Percentiles rank a stretch among this genome's conserved stretches.
phyloP scores from a whole-genome alignment of 2,329 filamentous ascomycete species.

The Ophioceras dolichostomum region DNA sequence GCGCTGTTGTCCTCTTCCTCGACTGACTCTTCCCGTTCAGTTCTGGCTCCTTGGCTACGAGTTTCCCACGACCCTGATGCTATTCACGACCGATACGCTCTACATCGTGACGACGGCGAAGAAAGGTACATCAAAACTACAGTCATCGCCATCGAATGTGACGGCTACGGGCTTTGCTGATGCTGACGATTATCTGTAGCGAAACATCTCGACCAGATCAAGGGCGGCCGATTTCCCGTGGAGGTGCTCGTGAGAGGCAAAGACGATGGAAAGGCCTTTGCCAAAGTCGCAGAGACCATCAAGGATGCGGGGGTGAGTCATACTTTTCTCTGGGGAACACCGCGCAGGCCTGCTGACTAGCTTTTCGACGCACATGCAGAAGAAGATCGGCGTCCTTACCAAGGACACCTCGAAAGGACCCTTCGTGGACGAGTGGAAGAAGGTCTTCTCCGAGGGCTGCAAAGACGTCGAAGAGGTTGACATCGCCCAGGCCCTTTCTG shows the following conservation, averaged over 20 bases:
- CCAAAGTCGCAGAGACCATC: conserved; percentile 73
- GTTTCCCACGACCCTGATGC: conserved; percentile 89
- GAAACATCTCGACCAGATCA: conserved; percentile 83
- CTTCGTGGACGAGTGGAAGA: conserved; percentile 95
- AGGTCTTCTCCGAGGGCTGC: conserved; percentile 60
- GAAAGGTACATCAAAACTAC: conserved; percentile 73
- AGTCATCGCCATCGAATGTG: too few species aligned
- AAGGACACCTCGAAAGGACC: conserved; percentile 80
- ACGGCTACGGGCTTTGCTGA: too few species aligned
- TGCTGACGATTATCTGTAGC: conserved; percentile 36
- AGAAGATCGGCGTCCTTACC: conserved; percentile 76
- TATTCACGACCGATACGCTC: conserved; percentile 77
- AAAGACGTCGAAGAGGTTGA: conserved; percentile 87
- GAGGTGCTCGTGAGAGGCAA: conserved; percentile 89
- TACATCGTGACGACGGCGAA: conserved; percentile 94
- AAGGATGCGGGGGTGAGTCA: conserved; percentile 70
- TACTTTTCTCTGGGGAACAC: background rate
- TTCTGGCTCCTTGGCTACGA: conserved; percentile 99
- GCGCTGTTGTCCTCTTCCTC: conserved; percentile 3
- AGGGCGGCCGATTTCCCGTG: conserved; percentile 82
- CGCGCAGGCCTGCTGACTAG: conserved; percentile 7
- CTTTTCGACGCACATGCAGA: conserved; percentile 31
- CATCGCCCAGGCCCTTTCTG: conserved; percentile 68
- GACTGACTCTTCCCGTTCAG: conserved; percentile 30
- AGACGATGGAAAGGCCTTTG: conserved; percentile 82